A percentile compares a stretch with the other conserved stretches of the same genome.
phyloP scores from a whole-genome alignment of 768 basidiomycete genomes.

The Russula vinacea region DNA sequence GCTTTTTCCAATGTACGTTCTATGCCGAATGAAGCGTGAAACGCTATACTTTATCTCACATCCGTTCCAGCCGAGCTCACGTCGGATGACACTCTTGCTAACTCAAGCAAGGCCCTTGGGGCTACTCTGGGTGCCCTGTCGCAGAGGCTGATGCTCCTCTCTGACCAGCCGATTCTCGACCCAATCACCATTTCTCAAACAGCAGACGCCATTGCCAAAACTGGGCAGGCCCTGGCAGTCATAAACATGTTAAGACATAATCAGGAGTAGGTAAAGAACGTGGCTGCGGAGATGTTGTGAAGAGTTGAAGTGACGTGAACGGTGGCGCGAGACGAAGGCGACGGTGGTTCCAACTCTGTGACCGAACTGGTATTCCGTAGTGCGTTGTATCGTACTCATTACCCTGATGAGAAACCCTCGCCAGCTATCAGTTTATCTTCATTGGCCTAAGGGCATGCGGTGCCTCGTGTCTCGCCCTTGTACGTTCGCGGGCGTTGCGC shows the following conservation, averaged over 20 bases:
- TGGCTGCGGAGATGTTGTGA: slow-evolving; percentile 19
- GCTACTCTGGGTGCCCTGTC: slow-evolving; percentile 22
- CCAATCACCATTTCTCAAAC: slow-evolving; percentile 25
- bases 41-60: neutral
- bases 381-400: slow-evolving; percentile 24
- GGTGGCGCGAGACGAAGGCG: slow-evolving; percentile 7
- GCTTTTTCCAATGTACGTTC: slow-evolving; percentile 12
- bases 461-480: slow-evolving; percentile 20
- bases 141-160: slow-evolving; percentile 21
- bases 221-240: slow-evolving; percentile 25
- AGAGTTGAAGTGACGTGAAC: slow-evolving; percentile 17
- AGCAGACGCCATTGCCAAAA: slow-evolving; percentile 28
- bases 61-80: slow-evolving; percentile 6
- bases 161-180: slow-evolving; percentile 21
- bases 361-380: slow-evolving; percentile 12
- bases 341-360: slow-evolving; percentile 11
- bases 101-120: slow-evolving; percentile 19
- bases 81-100: slow-evolving; percentile 6
- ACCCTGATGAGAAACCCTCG: slow-evolving; percentile 17
- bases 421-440: slow-evolving; percentile 20
- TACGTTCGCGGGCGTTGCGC: neutral
- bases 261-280: slow-evolving; percentile 15
- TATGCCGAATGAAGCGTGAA: neutral
- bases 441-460: slow-evolving; percentile 25
- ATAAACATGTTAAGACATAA: slow-evolving; percentile 23